Conservation (phyloP, 768 basidiomycete species). For the Leccinum boreale region DNA sequence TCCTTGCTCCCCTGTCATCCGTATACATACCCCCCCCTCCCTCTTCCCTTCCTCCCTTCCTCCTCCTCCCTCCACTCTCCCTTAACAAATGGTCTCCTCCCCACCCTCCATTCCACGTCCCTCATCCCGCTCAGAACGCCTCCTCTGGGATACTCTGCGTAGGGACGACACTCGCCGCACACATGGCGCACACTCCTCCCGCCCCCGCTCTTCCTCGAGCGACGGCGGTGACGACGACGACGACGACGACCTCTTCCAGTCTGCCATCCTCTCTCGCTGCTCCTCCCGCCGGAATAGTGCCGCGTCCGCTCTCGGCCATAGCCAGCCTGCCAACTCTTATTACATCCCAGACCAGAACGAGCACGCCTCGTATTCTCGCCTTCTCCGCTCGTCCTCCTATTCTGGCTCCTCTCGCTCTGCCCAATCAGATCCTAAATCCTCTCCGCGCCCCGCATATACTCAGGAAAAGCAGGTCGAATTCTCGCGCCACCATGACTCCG, state of each 20-base stretch:
- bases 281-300: conserved; percentile 22
- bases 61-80: conserved; percentile 8
- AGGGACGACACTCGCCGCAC: conserved; percentile 43
- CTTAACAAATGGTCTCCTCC: conserved; percentile 11
- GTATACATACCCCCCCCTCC: conserved; percentile 20
- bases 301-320: conserved; percentile 12
- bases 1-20: conserved; percentile 24
- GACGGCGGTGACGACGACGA: conserved; percentile 25
- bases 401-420: conserved; percentile 28
- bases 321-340: conserved; percentile 16
- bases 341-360: conserved; percentile 34
- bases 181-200: conserved; percentile 14
- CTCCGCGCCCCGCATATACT: conserved; percentile 8
- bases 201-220: conserved; percentile 27
- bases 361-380: conserved; percentile 22
- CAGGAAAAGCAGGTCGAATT: conserved; percentile 22
- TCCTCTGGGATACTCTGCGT: conserved; percentile 55
- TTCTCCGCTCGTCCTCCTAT: conserved; percentile 25
- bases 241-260: conserved; percentile 25
- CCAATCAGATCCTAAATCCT: conserved; percentile 16
- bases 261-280: conserved; percentile 25
- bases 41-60: neutral
- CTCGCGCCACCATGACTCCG: conserved; percentile 27
- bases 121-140: conserved; percentile 50
- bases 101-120: conserved; percentile 30